Conservation (phyloP, 768 basidiomycete genomes). For the Crepidotus variabilis region DNA sequence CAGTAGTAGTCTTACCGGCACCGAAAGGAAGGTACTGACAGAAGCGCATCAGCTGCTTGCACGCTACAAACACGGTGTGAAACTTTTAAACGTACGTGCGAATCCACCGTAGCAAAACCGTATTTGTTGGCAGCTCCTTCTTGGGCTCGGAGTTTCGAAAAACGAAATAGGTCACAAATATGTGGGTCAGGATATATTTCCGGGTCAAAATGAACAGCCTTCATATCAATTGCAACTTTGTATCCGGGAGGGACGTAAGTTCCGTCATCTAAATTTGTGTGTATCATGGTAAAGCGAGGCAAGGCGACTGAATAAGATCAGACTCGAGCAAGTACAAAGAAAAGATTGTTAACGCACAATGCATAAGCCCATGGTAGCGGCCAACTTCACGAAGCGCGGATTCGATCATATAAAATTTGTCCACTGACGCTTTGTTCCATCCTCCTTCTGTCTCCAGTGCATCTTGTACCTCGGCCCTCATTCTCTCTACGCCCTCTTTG, state of each 20-base stretch:
- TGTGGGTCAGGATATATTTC: slow-evolving; percentile 30
- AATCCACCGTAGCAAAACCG: slow-evolving; percentile 31
- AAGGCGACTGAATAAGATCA: slow-evolving; percentile 23
- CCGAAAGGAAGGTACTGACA: slow-evolving; percentile 35
- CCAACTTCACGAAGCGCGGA: slow-evolving; percentile 33
- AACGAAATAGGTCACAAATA: slow-evolving; percentile 32
- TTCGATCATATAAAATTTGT: slow-evolving; percentile 31
- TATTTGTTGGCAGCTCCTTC: slow-evolving; percentile 22
- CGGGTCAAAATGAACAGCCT: slow-evolving; percentile 30
- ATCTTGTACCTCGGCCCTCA: slow-evolving; percentile 27
- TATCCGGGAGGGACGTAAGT: slow-evolving; percentile 27
- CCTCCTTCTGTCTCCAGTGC: slow-evolving; percentile 31
- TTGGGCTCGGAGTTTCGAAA: slow-evolving; percentile 27
- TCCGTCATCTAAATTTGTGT: slow-evolving; percentile 27
- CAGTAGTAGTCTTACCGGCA: slow-evolving; percentile 25
- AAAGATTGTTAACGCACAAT: slow-evolving; percentile 18
- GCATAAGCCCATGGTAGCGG: slow-evolving; percentile 29
- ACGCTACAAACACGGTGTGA: neutral
- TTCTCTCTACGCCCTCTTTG: slow-evolving; percentile 24
- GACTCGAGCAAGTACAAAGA: neutral
- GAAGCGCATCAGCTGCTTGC: slow-evolving; percentile 2
- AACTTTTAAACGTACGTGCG: slow-evolving; percentile 23
- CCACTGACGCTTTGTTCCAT: slow-evolving; percentile 30
- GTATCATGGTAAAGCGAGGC: slow-evolving; percentile 23
- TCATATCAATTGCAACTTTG: slow-evolving; percentile 31